Percentiles rank a stretch among this genome's conserved stretches.
These are phyloP conservation scores for Aspergillus aculeatinus DNA, from an alignment of 2,329 filamentous ascomycete species.

Conservation along the genomic window DNA sequence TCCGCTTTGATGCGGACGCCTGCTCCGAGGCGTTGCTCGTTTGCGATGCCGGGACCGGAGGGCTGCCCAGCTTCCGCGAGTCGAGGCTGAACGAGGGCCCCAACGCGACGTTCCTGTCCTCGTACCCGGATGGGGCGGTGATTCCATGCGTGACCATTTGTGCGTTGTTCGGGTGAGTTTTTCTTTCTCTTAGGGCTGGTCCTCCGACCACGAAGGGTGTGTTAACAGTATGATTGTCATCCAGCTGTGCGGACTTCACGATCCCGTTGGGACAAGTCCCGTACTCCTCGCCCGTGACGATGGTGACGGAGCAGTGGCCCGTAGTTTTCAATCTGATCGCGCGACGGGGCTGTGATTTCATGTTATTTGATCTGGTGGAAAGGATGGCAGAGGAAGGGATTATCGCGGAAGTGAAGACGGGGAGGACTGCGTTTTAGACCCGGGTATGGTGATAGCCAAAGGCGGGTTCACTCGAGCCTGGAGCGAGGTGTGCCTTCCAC, in stretches of 20 bases:
- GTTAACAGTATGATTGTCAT: too few species aligned
- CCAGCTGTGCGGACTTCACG: constrained; percentile 11
- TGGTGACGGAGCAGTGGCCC: constrained; percentile 10
- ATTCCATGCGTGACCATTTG: constrained; percentile 11
- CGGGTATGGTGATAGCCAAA: neutral
- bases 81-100: constrained; percentile 11
- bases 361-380: constrained; percentile 15
- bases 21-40: constrained; percentile 32
- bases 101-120: constrained; percentile 11
- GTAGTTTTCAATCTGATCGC: constrained; percentile 12
- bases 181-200: neutral
- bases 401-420: constrained; percentile 12
- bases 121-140: constrained; percentile 1
- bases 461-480: too few species aligned
- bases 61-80: constrained; percentile 17
- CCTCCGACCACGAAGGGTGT: too few species aligned
- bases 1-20: constrained; percentile 16
- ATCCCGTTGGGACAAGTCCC: constrained; percentile 14
- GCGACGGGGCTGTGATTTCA: constrained; percentile 17
- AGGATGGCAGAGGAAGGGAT: constrained; percentile 10
- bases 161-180: constrained; percentile 14
- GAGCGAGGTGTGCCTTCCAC: too few species aligned
- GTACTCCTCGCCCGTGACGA: constrained; percentile 7
- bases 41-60: constrained; percentile 27
- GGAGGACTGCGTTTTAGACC: constrained; percentile 2